Base-by-base conservation (phyloP, 805 yeast species). In the Lipomyces yamadae region DNA sequence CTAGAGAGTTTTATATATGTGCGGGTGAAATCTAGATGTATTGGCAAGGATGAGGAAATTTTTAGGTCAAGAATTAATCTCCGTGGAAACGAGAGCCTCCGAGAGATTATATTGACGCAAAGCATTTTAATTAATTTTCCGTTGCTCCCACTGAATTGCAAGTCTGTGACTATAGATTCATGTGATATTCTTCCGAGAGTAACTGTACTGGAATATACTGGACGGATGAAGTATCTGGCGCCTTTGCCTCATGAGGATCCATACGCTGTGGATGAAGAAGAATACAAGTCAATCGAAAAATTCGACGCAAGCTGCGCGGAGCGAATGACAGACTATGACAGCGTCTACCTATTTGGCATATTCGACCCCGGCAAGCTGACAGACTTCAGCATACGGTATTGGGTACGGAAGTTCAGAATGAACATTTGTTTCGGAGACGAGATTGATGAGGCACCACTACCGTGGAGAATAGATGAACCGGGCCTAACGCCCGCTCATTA, bases 41-140 rank as follows among this genome's bases (percentile, higher is more conserved):
- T 39, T 18, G 48, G 48, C 48, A 39, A 39, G 48, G 18, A 39
- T 2, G 48, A 39, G 18, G 48, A 39, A 15, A 39, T 39, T 15
- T 39, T 39, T 18, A 4, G 15, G 48, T 15, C 48, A 39, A 39
- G 48, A 11, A 39, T 39, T 15, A 39, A 39, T 18, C 48, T 39
- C 24, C 48, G 48, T 18, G n/a, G 48, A 39, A 39, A 39, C 48
- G 48, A 39, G 48, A 30, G 15, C 59, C 58, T 13, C 18, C 33
- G n/a, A 13, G 53, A 52, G 24, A 37, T 62, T 33, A 57, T 58
- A 53, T n/a, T 62, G 24, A 42, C 65, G 13, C 65, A 62, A 11
- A 37, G 65, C 50, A n/a, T 32, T 10, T 33, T 61, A n/a, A 52
- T 35, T 15, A 55, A 8, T 15, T 32, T 32, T 15, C 64, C 64